phyloP scores from a whole-genome alignment of 1,284 basidiomycete genomes.

The Fomitopsis schrenkii region DNA sequence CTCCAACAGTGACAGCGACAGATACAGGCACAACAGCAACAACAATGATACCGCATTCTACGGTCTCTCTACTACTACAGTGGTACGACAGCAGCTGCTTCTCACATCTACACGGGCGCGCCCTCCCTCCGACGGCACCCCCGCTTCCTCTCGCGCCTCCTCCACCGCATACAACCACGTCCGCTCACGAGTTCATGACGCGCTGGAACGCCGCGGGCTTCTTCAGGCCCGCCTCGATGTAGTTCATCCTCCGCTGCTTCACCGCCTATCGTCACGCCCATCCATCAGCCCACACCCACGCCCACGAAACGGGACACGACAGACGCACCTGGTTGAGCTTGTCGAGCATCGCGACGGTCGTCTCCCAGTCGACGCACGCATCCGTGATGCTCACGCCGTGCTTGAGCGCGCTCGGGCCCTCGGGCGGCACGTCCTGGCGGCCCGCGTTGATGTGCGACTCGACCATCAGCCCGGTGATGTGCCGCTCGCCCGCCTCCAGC shows the following conservation, averaged over 20 bases:
- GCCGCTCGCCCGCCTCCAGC: conserved; percentile 70
- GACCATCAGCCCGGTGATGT: conserved; percentile 95
- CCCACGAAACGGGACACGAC: not conserved
- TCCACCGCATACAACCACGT: not conserved
- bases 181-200: conserved; percentile 5
- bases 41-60: not conserved
- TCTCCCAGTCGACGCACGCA: conserved; percentile 91
- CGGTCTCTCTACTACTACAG: not conserved
- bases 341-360: conserved; percentile 76
- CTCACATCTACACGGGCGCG: too few relatives aligned
- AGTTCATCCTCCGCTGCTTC: conserved; percentile 28
- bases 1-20: not conserved
- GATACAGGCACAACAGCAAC: not conserved
- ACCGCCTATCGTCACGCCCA: conserved; percentile 27
- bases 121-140: not conserved
- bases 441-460: conserved; percentile 91
- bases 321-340: conserved; percentile 56
- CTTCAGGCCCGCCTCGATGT: conserved; percentile 32
- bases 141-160: too few relatives aligned
- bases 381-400: conserved; percentile 90
- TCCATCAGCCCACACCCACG: not conserved
- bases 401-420: conserved; percentile 62
- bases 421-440: conserved; percentile 76
- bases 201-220: conserved; percentile 21
- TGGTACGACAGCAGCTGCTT: not conserved